phyloP scores from a whole-genome alignment of 495 filamentous ascomycete species.

The Penicillium silybi region DNA sequence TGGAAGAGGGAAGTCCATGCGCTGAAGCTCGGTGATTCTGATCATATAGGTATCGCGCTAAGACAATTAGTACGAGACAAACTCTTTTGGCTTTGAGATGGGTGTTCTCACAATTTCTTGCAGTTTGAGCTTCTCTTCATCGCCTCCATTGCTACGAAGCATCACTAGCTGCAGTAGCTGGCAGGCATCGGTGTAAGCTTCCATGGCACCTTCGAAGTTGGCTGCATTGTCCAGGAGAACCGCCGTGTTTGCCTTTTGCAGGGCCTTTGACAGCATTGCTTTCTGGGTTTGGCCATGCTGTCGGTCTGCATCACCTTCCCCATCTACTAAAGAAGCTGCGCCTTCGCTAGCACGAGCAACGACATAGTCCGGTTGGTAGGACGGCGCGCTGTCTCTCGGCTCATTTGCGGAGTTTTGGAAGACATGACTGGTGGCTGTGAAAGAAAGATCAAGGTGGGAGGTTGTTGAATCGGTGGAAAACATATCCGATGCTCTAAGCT shows the following conservation, averaged over 20 bases:
- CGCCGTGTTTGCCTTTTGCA: slow-evolving; percentile 93
- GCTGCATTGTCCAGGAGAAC: slow-evolving; percentile 92
- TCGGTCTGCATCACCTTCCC: slow-evolving; percentile 28
- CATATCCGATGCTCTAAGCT: slow-evolving; percentile 19
- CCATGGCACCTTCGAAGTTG: slow-evolving; percentile 88
- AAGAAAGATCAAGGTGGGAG: slow-evolving; percentile 22
- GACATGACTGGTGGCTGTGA: slow-evolving; percentile 19
- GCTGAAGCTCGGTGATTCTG: slow-evolving; percentile 78
- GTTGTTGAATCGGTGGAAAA: slow-evolving; percentile 14
- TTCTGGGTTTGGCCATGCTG: slow-evolving; percentile 65
- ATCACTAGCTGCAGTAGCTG: slow-evolving; percentile 82
- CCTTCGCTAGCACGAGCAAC: slow-evolving; percentile 22
- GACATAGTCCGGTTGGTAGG: slow-evolving; percentile 3
- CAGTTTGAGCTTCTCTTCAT: slow-evolving; percentile 78
- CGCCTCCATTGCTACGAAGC: slow-evolving; percentile 69
- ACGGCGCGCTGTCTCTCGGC: slow-evolving; percentile 3
- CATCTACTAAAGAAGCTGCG: slow-evolving; percentile 20
- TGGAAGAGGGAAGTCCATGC: slow-evolving; percentile 57
- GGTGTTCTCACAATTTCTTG: slow-evolving; percentile 75
- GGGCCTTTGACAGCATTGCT: slow-evolving; percentile 85
- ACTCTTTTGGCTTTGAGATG: neutral
- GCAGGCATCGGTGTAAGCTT: slow-evolving; percentile 89
- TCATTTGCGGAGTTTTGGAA: slow-evolving; percentile 21
- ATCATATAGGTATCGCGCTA: slow-evolving; percentile 85
- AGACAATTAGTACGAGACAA: slow-evolving; percentile 13